Percentiles rank a stretch among this genome's conserved stretches.
phyloP scores from a whole-genome alignment of 2,329 filamentous ascomycete genomes.

The Phoma sp. region DNA sequence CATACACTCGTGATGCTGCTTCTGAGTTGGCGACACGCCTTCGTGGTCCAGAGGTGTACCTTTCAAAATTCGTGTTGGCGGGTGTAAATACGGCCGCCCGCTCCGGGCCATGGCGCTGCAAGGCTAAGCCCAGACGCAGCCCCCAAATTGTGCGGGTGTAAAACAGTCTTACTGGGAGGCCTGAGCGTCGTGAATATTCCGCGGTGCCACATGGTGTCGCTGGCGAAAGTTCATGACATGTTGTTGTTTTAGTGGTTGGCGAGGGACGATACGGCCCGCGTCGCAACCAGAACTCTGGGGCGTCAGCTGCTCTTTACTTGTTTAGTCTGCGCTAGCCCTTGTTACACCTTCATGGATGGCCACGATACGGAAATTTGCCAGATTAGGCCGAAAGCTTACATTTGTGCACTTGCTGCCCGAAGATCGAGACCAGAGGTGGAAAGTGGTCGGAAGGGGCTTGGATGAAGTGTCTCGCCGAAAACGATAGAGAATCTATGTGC shows the following conservation, averaged over 20 bases:
- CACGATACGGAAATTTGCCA: neutral
- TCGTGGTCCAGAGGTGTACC: neutral
- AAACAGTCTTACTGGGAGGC: conserved; percentile 1
- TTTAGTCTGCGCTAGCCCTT: neutral
- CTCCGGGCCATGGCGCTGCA: conserved; percentile 1
- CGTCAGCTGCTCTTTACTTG: neutral
- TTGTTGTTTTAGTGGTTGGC: neutral
- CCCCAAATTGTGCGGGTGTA: conserved; percentile 1
- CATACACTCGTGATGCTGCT: conserved; percentile 4
- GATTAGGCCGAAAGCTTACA: neutral
- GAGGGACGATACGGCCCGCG: neutral
- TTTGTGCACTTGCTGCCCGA: neutral
- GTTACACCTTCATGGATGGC: neutral
- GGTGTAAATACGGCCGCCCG: neutral
- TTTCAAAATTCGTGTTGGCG: neutral
- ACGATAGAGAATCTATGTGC: conserved; percentile 2
- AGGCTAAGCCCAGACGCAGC: neutral
- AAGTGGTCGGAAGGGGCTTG: neutral
- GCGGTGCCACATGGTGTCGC: neutral
- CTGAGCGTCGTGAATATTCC: neutral
- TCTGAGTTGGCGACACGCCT: conserved; percentile 5
- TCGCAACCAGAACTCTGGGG: neutral
- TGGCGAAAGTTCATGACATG: neutral
- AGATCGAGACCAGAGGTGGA: neutral
- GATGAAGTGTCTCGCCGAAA: neutral